These are phyloP conservation scores for Cercospora sojina DNA, from an alignment of 2,329 filamentous ascomycete genomes.

Conservation along the genomic window DNA sequence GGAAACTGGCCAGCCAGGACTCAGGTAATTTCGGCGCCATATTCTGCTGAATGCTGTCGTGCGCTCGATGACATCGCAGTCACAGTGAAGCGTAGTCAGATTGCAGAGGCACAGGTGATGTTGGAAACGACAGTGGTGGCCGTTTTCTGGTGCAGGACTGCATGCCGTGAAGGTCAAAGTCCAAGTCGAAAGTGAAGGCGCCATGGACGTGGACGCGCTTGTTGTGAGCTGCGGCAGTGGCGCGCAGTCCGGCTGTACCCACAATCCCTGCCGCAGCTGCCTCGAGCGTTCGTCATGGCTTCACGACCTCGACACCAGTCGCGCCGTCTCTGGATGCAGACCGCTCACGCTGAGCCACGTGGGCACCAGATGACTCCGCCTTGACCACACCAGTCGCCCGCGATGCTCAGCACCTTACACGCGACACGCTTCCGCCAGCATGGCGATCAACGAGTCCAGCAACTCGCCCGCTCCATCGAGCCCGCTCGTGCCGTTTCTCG, in stretches of 20 bases:
- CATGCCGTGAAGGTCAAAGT: not conserved
- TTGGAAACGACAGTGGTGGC: not conserved
- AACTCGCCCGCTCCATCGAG: conserved; percentile 33
- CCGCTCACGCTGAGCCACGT: not conserved
- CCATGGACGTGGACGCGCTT: not conserved
- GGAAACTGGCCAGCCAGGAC: conserved; percentile 33
- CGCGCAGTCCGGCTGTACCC: not conserved
- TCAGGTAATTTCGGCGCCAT: conserved; percentile 28
- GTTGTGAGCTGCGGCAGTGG: not conserved
- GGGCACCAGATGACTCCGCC: not conserved
- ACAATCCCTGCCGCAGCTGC: conserved; percentile 6
- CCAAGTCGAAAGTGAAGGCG: not conserved
- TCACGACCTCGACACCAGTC: not conserved
- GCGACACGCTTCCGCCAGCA: conserved; percentile 11
- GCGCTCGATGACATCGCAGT: conserved; percentile 10
- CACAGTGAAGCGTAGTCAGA: not conserved
- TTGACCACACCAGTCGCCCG: not conserved
- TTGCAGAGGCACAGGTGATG: not conserved
- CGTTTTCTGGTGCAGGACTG: not conserved
- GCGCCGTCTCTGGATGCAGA: not conserved
- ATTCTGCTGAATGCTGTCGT: not conserved
- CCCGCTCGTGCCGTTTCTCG: conserved; percentile 33
- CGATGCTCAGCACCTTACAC: not conserved
- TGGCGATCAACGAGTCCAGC: conserved; percentile 31
- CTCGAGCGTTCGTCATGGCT: conserved; percentile 1